These are phyloP conservation scores for Sarocladium brachiariae DNA, from an alignment of 2,329 filamentous ascomycete species.

Conservation along the genomic window DNA sequence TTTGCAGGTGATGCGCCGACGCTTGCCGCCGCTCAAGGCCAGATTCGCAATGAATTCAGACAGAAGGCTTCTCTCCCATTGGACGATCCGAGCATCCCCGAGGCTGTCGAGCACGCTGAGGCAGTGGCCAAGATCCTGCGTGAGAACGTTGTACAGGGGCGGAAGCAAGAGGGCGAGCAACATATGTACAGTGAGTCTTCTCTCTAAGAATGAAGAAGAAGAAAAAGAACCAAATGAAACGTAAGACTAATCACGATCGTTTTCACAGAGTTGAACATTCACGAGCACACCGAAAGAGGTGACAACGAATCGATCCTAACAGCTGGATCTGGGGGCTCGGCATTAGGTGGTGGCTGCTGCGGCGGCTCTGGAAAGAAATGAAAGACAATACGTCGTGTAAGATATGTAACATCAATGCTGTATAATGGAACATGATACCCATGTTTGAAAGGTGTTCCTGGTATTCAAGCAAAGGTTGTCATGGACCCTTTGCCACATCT, in stretches of 20 bases:
- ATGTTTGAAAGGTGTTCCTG: constrained; percentile 6
- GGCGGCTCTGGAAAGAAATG: constrained; percentile 17
- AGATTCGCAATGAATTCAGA: constrained; percentile 71
- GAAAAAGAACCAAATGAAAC: background rate
- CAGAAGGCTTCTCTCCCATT: constrained; percentile 53
- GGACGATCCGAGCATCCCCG: constrained; percentile 47
- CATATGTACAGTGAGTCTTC: constrained; percentile 53
- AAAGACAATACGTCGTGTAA: constrained; percentile 14
- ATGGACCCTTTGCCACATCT: constrained; percentile 6
- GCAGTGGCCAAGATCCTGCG: constrained; percentile 74
- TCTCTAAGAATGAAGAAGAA: background rate
- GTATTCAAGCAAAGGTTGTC: constrained; percentile 11
- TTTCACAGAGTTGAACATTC: constrained; percentile 83
- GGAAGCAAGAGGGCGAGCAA: constrained; percentile 31
- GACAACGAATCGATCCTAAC: constrained; percentile 88
- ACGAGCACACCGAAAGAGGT: constrained; percentile 82
- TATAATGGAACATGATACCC: constrained; percentile 16
- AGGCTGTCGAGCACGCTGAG: constrained; percentile 70
- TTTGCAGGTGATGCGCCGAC: constrained; percentile 60
- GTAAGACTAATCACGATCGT: no score
- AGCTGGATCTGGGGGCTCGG: constrained; percentile 29
- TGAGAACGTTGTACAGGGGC: constrained; percentile 86
- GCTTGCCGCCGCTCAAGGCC: constrained; percentile 61
- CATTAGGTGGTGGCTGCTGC: constrained; percentile 26
- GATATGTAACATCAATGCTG: constrained; percentile 21